phyloP scores from a whole-genome alignment of 306 rosid genomes.

The Leucaena leucocephala region DNA sequence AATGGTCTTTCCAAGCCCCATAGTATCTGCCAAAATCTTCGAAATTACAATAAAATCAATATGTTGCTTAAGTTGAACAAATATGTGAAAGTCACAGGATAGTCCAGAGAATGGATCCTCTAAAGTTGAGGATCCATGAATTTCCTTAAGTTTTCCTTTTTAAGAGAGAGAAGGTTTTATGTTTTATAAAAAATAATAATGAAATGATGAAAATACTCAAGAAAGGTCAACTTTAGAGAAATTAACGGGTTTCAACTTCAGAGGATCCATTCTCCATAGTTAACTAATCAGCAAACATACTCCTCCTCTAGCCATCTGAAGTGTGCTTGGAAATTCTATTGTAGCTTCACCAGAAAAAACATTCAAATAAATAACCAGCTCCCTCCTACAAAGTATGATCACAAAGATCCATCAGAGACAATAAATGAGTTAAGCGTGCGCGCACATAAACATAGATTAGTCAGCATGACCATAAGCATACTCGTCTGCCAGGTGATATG shows the following conservation, averaged over 20 bases:
- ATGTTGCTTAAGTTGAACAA: conserved; percentile 30
- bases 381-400: conserved; percentile 61
- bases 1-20: conserved; percentile 98
- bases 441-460: background rate
- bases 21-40: conserved; percentile 97
- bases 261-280: conserved; percentile 1
- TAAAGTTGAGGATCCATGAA: background rate
- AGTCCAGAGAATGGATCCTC: background rate
- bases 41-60: conserved; percentile 42
- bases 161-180: background rate
- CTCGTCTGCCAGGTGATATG: conserved; percentile 81
- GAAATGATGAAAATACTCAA: background rate
- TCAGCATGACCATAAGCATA: conserved; percentile 39
- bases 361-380: conserved; percentile 71
- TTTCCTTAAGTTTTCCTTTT: background rate
- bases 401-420: conserved; percentile 31
- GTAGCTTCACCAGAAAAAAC: conserved; percentile 95
- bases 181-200: background rate
- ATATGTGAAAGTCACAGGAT: conserved; percentile 13
- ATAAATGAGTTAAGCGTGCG: conserved; percentile 4
- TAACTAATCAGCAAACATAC: conserved; percentile 57
- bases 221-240: background rate
- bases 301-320: conserved; percentile 94
- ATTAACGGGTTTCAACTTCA: background rate
- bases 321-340: conserved; percentile 90